These are phyloP conservation scores for Setaria viridis DNA, from an alignment of 202 grass and related monocot genomes.

Conservation along the genomic window DNA sequence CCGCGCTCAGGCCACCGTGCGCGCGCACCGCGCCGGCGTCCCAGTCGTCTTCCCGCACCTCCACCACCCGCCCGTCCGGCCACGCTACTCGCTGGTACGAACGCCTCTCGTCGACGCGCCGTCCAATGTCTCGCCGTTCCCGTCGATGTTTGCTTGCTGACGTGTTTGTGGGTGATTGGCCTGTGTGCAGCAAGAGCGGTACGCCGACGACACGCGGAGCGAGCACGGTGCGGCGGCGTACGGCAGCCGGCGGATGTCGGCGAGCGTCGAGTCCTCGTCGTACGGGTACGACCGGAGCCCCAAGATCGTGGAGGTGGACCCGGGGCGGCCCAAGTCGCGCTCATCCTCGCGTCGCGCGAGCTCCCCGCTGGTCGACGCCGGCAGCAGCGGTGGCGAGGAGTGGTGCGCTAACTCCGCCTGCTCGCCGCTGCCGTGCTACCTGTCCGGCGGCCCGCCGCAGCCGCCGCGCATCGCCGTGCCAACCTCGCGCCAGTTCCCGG, in stretches of 20 bases:
- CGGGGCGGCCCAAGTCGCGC: slow-evolving; percentile 75
- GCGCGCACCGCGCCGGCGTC: slow-evolving; percentile 47
- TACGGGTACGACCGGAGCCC: slow-evolving; percentile 85
- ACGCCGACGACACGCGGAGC: slow-evolving; percentile 71
- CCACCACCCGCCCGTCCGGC: slow-evolving; percentile 38
- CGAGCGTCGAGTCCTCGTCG: slow-evolving; percentile 73
- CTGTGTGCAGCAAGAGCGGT: slow-evolving; percentile 64
- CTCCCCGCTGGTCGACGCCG: slow-evolving; percentile 55
- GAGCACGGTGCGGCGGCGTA: slow-evolving; percentile 65
- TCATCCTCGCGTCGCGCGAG: slow-evolving; percentile 71
- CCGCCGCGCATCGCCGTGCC: slow-evolving; percentile 66
- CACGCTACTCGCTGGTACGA: slow-evolving; percentile 53
- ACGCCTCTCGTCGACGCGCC: not conserved
- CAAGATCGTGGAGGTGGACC: slow-evolving; percentile 95
- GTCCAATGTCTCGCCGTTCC: not conserved
- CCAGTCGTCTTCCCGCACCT: slow-evolving; percentile 27
- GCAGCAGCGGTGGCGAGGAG: slow-evolving; percentile 34
- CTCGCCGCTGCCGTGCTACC: slow-evolving; percentile 48
- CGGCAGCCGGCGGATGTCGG: slow-evolving; percentile 69
- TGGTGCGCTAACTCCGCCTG: slow-evolving; percentile 48
- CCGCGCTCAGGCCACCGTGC: slow-evolving; percentile 74
- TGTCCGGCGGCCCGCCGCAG: slow-evolving; percentile 31
- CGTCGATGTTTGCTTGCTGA: not conserved
- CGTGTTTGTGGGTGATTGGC: not conserved
- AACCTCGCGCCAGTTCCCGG: slow-evolving; percentile 53